Conservation (phyloP, 2,329 filamentous ascomycete species). For the Aureobasidium sp. region DNA sequence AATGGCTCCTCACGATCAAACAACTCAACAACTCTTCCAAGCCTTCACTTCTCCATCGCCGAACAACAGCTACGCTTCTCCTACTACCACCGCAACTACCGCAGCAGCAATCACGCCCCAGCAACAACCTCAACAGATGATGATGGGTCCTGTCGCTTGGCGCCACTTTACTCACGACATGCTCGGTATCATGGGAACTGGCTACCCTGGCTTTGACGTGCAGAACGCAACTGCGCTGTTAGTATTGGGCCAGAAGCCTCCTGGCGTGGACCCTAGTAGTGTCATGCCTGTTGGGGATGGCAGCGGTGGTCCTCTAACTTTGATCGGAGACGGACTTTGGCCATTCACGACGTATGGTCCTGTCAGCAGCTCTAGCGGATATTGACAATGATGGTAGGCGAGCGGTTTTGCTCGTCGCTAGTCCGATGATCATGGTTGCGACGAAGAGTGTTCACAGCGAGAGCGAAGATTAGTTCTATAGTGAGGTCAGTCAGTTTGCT, state of each 20-base stretch:
- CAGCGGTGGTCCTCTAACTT: not conserved
- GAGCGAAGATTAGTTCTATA: not conserved
- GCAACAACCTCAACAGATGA: constrained; percentile 13
- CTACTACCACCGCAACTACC: not conserved
- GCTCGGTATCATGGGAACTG: constrained; percentile 9
- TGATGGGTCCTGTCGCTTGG: constrained; percentile 23
- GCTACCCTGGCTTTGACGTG: constrained; percentile 27
- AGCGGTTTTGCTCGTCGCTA: not conserved
- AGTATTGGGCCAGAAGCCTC: constrained; percentile 24
- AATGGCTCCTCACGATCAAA: constrained; percentile 5
- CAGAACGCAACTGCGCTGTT: constrained; percentile 31
- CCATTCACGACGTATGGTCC: constrained; percentile 8
- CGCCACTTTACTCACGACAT: constrained; percentile 24
- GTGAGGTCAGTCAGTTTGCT: too few relatives aligned
- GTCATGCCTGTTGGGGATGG: constrained; percentile 7
- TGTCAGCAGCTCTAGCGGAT: constrained; percentile 3
- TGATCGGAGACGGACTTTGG: constrained; percentile 10
- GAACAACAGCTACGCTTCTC: constrained; percentile 1
- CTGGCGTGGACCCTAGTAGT: not conserved
- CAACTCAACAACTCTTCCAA: constrained; percentile 8
- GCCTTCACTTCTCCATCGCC: constrained; percentile 8
- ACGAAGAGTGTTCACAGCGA: too few relatives aligned
- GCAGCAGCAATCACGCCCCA: constrained; percentile 7
- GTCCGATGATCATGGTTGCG: not conserved
- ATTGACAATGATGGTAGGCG: constrained; percentile 3